Evolutionary conservation across 768 basidiomycete species (phyloP), one percentile per base, ranked within the genome.

Genomic region (Filobasidium wieringae): DNA sequence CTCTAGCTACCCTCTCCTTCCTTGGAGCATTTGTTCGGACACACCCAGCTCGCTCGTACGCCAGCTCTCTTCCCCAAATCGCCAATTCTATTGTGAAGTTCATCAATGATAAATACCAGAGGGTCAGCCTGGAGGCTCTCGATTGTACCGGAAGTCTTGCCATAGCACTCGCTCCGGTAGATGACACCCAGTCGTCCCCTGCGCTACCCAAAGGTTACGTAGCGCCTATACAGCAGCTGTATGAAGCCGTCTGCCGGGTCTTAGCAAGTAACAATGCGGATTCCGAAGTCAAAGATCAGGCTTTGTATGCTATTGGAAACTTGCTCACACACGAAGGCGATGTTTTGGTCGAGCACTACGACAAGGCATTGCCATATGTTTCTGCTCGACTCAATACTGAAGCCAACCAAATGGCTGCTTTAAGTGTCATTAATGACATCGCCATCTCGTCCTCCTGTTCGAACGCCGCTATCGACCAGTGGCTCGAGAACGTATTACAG

Each of bases 261-360:
- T 75, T 99, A 34, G 80, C 77, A 51, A 84, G 80, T 45, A 82
- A 86, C 60, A 87, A 92, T 63, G 92, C 92, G 1, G 93, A 97
- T 70, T 83, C 86, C 3, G 92, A 95, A 62, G 88, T 97, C 22
- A 81, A 90, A 34, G 79, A 80, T 26, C 82, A 80, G 62, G 90
- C 90, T 0, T 85, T 96, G 65, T 83, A 85, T 31, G 82, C 82
- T 50, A 79, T 93, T 41, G 91, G 85, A 0, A 85, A 90, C 68
- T 76, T 97, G 8, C 88, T 95, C 84, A 80, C 88, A 51, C 84
- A 83, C 63, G 88, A 90, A 1, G 84, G 86, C 0, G 87, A 90
- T 47, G 73, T 82, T 14, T 78, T 87, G 33, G 81, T 80, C 3
- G 4, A 47, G 0, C 63, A 68, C 7, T 68, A 64, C 54, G 51